Evolutionary conservation across 768 basidiomycete genomes (phyloP).

Genomic region (Rhizopogon salebrosus): DNA sequence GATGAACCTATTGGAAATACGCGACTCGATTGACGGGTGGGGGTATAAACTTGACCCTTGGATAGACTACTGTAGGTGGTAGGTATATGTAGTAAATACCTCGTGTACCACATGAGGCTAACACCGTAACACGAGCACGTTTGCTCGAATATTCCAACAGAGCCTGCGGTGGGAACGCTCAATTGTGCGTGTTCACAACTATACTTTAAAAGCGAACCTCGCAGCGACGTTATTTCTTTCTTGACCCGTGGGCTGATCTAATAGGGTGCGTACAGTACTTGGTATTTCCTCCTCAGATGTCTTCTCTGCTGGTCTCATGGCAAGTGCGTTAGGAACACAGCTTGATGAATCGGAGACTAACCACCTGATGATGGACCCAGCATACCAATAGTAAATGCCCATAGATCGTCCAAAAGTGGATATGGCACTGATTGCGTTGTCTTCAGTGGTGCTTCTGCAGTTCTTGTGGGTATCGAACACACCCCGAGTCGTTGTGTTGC

Average conservation of each 20-base stretch:
- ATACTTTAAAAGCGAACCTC: not conserved
- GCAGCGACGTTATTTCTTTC: not conserved
- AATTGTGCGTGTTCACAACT: not conserved
- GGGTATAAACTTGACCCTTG: no score
- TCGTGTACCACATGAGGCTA: no score
- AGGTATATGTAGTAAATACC: no score
- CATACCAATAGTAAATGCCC: slow-evolving; percentile 10
- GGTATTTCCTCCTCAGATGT: not conserved
- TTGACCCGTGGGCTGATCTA: not conserved
- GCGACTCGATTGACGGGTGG: no score
- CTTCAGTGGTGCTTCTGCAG: slow-evolving; percentile 12
- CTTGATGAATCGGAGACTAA: not conserved
- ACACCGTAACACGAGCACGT: no score
- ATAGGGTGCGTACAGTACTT: not conserved
- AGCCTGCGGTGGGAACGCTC: not conserved
- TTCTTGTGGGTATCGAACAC: slow-evolving; percentile 7
- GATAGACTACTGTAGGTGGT: no score
- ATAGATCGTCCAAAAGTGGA: not conserved
- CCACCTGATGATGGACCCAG: not conserved
- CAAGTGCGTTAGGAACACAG: slow-evolving; percentile 1
- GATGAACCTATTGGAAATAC: no score
- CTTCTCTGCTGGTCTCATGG: not conserved
- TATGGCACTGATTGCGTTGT: not conserved
- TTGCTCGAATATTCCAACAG: no score
- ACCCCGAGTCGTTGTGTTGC: not conserved